These are phyloP conservation scores for Schwanniomyces sp. DNA, from an alignment of 805 yeast species.

Conservation along the genomic window DNA sequence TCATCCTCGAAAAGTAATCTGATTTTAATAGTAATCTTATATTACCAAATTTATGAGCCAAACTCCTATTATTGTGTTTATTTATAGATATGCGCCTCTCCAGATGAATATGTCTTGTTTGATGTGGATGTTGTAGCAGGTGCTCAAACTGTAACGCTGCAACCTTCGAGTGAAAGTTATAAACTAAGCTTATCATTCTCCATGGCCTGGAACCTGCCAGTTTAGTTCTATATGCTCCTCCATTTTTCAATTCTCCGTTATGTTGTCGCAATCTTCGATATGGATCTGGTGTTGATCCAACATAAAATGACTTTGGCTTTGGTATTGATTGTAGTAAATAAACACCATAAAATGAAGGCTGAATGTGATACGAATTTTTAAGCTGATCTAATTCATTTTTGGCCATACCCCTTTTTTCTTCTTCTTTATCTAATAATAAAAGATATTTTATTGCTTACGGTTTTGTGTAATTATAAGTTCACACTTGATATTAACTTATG, in stretches of 20 bases:
- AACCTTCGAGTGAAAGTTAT: constrained; percentile 70
- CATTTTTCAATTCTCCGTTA: constrained; percentile 61
- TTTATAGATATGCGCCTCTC: constrained; percentile 37
- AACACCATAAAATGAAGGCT: constrained; percentile 62
- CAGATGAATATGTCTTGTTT: constrained; percentile 56
- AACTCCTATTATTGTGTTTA: constrained; percentile 36
- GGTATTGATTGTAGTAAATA: constrained; percentile 64
- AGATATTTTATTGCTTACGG: neutral
- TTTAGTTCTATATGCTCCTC: constrained; percentile 73
- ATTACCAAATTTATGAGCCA: constrained; percentile 50
- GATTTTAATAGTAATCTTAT: constrained; percentile 43
- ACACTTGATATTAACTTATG: neutral
- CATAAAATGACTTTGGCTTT: constrained; percentile 60
- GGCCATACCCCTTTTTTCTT: neutral
- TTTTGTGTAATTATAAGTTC: neutral
- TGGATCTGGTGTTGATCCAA: constrained; percentile 85
- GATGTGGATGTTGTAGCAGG: constrained; percentile 76
- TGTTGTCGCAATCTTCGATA: constrained; percentile 68
- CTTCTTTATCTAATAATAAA: neutral
- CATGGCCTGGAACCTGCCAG: constrained; percentile 65
- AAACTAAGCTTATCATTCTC: constrained; percentile 62
- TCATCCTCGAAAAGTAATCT: constrained; percentile 44
- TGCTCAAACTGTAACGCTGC: constrained; percentile 79
- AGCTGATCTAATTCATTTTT: neutral
- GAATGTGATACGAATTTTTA: constrained; percentile 1